Percentiles rank a stretch among this genome's conserved stretches.
Evolutionary conservation across 768 basidiomycete genomes (phyloP).

Genomic region (Phaffia australis): DNA sequence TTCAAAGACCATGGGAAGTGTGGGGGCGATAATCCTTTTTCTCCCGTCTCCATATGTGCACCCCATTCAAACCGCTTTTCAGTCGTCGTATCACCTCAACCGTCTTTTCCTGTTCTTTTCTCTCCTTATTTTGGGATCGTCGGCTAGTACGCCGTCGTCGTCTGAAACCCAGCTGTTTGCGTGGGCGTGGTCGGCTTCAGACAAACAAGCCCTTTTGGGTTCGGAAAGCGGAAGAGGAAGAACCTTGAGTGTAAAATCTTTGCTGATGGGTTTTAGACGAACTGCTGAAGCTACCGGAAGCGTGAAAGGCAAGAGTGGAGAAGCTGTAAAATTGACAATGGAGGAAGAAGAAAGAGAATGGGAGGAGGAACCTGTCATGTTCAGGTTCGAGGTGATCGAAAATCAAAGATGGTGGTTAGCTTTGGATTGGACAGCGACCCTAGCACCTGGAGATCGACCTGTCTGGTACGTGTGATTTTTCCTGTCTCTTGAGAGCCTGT

Average conservation of each 20-base stretch:
- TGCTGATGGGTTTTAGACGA: neutral
- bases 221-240: neutral
- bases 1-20: conserved; percentile 4
- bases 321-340: neutral
- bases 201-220: neutral
- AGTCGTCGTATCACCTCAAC: conserved; percentile 29
- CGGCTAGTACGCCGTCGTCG: conserved; percentile 26
- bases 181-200: conserved; percentile 14
- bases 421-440: conserved; percentile 86
- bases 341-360: conserved; percentile 49
- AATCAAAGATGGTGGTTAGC: conserved; percentile 62
- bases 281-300: neutral
- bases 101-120: conserved; percentile 27
- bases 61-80: conserved; percentile 27
- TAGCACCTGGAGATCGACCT: conserved; percentile 78
- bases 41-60: conserved; percentile 33
- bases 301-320: neutral
- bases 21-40: conserved; percentile 28
- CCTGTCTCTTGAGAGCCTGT: conserved; percentile 30
- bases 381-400: conserved; percentile 35
- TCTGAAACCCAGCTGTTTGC: conserved; percentile 9
- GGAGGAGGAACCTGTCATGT: conserved; percentile 48
- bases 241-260: conserved; percentile 9
- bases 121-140: conserved; percentile 30
- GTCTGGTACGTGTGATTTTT: conserved; percentile 57